These are phyloP conservation scores for Russula brevipes DNA, from an alignment of 768 basidiomycete species.

Conservation along the genomic window DNA sequence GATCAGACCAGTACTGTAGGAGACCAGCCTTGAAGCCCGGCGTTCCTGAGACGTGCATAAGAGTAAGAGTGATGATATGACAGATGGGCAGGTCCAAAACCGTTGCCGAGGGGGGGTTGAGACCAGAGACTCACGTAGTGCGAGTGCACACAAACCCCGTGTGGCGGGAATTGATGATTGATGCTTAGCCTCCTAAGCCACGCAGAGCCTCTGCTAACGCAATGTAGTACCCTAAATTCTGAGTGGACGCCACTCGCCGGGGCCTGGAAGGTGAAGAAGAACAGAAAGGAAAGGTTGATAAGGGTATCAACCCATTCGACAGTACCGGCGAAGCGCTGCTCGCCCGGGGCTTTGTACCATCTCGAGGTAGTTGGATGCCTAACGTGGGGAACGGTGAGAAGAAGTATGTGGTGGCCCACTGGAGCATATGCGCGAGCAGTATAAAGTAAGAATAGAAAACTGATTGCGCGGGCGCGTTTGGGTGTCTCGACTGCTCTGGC, in stretches of 20 bases:
- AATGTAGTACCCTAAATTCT: neutral
- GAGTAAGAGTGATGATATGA: no score
- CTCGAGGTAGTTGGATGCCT: neutral
- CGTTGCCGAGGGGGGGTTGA: neutral
- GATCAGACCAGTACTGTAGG: neutral
- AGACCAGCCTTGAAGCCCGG: neutral
- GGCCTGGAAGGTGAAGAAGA: neutral
- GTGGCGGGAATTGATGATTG: neutral
- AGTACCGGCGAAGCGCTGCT: neutral
- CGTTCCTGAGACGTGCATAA: neutral
- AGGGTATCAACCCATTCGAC: neutral
- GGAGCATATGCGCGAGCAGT: neutral
- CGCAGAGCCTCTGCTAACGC: neutral
- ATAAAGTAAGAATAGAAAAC: neutral
- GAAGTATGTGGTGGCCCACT: neutral
- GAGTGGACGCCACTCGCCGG: neutral
- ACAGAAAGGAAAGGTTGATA: neutral
- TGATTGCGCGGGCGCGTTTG: neutral
- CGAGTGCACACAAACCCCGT: neutral
- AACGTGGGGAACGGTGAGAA: neutral
- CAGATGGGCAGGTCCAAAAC: neutral
- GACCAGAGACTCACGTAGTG: neutral
- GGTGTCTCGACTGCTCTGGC: constrained; percentile 1
- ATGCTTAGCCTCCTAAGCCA: neutral
- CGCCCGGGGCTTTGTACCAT: constrained; percentile 1